Percentiles rank a stretch among this genome's conserved stretches.
These are phyloP conservation scores for Curvularia eragrostidis DNA, from an alignment of 2,329 filamentous ascomycete species.

Conservation along the genomic window DNA sequence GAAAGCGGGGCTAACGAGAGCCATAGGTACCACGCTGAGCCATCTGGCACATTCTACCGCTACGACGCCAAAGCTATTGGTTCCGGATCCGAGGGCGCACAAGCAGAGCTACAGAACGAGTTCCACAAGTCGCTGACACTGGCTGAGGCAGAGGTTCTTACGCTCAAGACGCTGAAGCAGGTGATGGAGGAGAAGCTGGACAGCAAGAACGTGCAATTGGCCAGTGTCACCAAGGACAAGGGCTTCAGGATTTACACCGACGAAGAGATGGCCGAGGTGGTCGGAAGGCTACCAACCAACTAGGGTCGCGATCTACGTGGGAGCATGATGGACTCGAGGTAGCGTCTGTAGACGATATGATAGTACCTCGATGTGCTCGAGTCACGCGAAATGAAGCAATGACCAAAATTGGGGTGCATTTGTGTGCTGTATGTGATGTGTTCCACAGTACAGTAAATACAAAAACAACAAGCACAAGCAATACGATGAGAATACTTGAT, in stretches of 20 bases:
- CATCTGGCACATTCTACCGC: constrained; percentile 96
- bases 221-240: constrained; percentile 96
- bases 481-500: background rate
- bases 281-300: constrained; percentile 73
- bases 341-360: constrained; percentile 6
- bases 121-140: constrained; percentile 98
- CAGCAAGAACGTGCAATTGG: constrained; percentile 97
- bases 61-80: constrained; percentile 99
- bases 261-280: constrained; percentile 93
- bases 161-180: constrained; percentile 97
- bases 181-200: constrained; percentile 99
- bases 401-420: constrained; percentile 12
- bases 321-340: constrained; percentile 5
- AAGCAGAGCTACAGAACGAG: constrained; percentile 97
- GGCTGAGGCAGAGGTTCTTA: constrained; percentile 89
- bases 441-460: background rate
- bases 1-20: background rate
- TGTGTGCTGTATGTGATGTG: background rate
- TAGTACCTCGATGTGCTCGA: constrained; percentile 25
- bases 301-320: constrained; percentile 29
- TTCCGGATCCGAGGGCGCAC: constrained; percentile 94
- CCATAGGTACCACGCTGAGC: constrained; percentile 88
- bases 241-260: constrained; percentile 99
- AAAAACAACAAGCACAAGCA: background rate
- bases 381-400: constrained; percentile 38